phyloP scores from a whole-genome alignment of 225 moss, liverwort and hornwort genomes.

The Climacium dendroides region DNA sequence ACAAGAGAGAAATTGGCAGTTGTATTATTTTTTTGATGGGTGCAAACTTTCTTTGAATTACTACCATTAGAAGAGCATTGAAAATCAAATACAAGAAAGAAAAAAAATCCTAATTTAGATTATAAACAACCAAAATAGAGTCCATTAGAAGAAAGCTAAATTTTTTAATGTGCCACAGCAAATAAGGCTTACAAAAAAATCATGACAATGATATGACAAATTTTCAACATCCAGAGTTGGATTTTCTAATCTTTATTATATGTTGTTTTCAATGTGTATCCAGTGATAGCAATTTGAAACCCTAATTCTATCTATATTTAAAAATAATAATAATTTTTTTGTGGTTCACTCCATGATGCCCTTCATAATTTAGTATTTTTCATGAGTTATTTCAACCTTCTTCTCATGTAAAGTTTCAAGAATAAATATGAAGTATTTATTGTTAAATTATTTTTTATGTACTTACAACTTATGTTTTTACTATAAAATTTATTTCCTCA shows the following conservation, averaged over 20 bases:
- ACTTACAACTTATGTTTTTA: not conserved
- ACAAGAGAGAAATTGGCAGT: too few relatives aligned
- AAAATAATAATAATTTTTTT: not conserved
- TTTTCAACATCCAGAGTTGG: too few relatives aligned
- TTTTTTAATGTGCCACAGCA: rapidly evolving
- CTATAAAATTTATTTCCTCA: not conserved
- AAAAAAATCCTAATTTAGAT: too few relatives aligned
- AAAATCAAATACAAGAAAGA: too few relatives aligned
- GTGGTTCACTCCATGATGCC: rapidly evolving
- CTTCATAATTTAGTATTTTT: not conserved
- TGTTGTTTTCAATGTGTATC: not conserved
- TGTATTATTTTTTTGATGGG: too few relatives aligned
- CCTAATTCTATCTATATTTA: not conserved
- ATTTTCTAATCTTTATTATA: not conserved
- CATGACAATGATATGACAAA: too few relatives aligned
- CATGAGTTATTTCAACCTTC: not conserved
- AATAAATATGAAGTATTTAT: not conserved
- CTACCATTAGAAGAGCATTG: too few relatives aligned
- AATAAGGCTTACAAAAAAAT: too few relatives aligned
- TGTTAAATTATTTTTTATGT: not conserved
- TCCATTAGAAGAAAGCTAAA: too few relatives aligned
- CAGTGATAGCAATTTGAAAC: not conserved
- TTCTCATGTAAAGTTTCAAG: not conserved
- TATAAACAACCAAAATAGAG: too few relatives aligned
- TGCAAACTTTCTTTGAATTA: too few relatives aligned